These are phyloP conservation scores for Aspergillus hortae DNA, from an alignment of 2,329 filamentous ascomycete genomes.

Conservation along the genomic window DNA sequence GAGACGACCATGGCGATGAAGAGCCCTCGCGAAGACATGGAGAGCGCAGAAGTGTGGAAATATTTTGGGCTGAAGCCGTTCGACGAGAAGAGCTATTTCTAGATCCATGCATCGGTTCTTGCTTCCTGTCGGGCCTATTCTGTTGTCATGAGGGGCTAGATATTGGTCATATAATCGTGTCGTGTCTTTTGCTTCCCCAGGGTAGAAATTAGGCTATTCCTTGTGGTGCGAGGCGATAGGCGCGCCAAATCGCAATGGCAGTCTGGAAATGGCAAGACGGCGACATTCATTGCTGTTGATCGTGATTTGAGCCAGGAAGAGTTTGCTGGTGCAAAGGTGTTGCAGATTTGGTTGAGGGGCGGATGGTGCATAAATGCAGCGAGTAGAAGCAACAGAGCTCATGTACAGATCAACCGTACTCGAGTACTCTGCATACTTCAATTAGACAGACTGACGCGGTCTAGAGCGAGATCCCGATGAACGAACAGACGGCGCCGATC, in stretches of 20 bases:
- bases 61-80: too few relatives aligned
- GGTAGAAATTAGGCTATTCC: too few relatives aligned
- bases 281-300: constrained; percentile 30
- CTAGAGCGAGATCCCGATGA: background rate
- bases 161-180: too few relatives aligned
- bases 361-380: constrained; percentile 10
- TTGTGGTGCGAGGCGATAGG: constrained; percentile 22
- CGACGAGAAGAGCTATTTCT: background rate
- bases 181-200: too few relatives aligned
- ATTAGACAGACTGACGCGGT: background rate
- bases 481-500: background rate
- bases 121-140: too few relatives aligned
- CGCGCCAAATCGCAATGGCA: constrained; percentile 23
- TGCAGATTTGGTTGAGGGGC: constrained; percentile 28
- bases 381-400: too few relatives aligned
- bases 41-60: too few relatives aligned
- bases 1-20: too few relatives aligned
- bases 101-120: background rate
- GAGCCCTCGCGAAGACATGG: too few relatives aligned
- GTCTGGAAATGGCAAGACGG: constrained; percentile 30
- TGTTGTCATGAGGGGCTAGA: too few relatives aligned
- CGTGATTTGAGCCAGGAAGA: constrained; percentile 25
- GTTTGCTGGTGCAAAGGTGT: constrained; percentile 24
- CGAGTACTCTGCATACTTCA: background rate
- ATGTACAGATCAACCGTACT: too few relatives aligned